Base-by-base conservation (phyloP, 2,329 filamentous ascomycete species). In the Claviceps sp. region DNA sequence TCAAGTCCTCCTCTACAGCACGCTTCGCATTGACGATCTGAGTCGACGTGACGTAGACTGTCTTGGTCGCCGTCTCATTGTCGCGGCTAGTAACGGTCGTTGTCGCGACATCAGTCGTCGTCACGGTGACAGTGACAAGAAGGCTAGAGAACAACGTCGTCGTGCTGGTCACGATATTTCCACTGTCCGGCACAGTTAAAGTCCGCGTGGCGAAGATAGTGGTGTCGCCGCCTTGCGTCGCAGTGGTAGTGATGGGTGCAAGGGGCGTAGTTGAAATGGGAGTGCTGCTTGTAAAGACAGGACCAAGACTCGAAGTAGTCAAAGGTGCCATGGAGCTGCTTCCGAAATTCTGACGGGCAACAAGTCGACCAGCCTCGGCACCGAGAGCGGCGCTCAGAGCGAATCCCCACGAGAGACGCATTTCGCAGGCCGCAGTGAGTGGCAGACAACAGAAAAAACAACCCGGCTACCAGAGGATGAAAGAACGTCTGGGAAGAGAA, bases 21-120 rank as follows among this genome's bases (percentile, higher is more conserved):
- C 68, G 65, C 61, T 65, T 68, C 55, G 61, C 55, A 51, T 69
- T 65, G 26, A 61, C 59, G 50, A 59, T 57, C 41, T 61, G 48
- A 9, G 68, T 70, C 2, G 60, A 62, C 1, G 69, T 71, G 48
- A 59, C 58, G 46, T 63, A 70, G 44, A 65, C 58, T 24, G 61
- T 67, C 43, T 53, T 60, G 8, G 69, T 71, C 38, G 68, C 67
- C 13, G 65, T 68, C 5, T 64, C 59, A 37, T 60, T 61, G 49
- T 66, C 62, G 51, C 56, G 61, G 52, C 58, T 63, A 49, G 69
- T 71, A 51, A 70, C 61, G 50, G 67, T 70, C 20, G 56, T 60
- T 38, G 68, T 71, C 47, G 59, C 55, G 55, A 69, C 67, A 44
- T 55, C 56, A 47, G 67, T 70, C 13, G 58, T 59, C 22, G 67